A percentile compares a stretch with the other conserved stretches of the same genome.
Conservation (phyloP, 1,284 basidiomycete species). For the Schizophyllum amplum region DNA sequence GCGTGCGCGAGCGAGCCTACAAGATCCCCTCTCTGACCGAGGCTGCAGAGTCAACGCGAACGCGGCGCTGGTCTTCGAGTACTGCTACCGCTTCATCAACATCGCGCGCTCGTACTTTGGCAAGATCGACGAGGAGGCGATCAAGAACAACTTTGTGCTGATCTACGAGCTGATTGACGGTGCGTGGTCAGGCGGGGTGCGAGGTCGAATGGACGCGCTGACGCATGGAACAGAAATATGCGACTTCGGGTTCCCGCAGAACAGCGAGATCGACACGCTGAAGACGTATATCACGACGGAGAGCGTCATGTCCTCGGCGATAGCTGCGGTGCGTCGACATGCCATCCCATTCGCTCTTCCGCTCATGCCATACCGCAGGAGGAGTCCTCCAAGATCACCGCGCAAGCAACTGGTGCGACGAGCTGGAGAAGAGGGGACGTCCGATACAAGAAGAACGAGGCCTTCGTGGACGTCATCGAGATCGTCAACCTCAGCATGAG, state of each 20-base stretch:
- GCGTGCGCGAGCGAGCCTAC: slow-evolving; percentile 24
- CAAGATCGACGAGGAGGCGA: slow-evolving; percentile 96
- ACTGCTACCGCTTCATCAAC: slow-evolving; percentile 91
- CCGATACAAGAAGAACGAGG: slow-evolving; percentile 99
- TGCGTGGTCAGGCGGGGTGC: slow-evolving; percentile 25
- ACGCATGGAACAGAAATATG: slow-evolving; percentile 68
- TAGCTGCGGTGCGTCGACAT: slow-evolving; percentile 45
- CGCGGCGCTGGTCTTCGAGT: slow-evolving; percentile 96
- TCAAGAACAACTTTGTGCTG: slow-evolving; percentile 98
- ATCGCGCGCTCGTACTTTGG: slow-evolving; percentile 94
- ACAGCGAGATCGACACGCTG: slow-evolving; percentile 94
- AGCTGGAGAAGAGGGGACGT: slow-evolving; percentile 93
- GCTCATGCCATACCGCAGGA: slow-evolving; percentile 45
- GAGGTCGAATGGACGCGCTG: background rate
- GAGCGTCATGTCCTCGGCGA: slow-evolving; percentile 80
- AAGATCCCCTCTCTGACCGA: background rate
- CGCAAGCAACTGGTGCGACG: slow-evolving; percentile 90
- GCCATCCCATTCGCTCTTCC: too few relatives aligned
- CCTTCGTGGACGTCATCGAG: slow-evolving; percentile 97
- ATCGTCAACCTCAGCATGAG: slow-evolving; percentile 96
- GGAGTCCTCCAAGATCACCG: slow-evolving; percentile 94
- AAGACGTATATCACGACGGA: slow-evolving; percentile 99
- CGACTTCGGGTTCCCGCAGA: slow-evolving; percentile 99
- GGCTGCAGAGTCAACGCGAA: slow-evolving; percentile 84
- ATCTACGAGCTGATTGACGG: slow-evolving; percentile 96